Evolutionary conservation across 192 early-diverging fungal genomes (phyloP), one percentile per base, ranked within the genome.

Genomic region (Paraglomus brasilianum): DNA sequence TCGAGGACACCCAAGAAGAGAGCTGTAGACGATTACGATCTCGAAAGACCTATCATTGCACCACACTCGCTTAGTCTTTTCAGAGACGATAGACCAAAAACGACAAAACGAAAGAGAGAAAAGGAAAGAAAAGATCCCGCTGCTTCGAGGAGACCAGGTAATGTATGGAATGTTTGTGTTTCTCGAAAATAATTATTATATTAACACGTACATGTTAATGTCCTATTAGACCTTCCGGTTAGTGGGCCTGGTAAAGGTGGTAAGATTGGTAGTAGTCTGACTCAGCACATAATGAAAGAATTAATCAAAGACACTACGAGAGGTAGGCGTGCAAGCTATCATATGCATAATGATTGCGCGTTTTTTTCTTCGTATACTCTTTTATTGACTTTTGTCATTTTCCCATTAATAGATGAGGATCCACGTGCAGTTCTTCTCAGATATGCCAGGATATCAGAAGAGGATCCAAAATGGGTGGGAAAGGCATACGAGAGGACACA

Each of bases 351-450:
- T 42, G 0, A 22, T 3, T n/a, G n/a, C n/a, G n/a, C n/a, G n/a
- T n/a, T n/a, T 11, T 43, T 53, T 6, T 52, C 53, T 47, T 17
- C 21, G 5, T 2, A 43, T 70, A 0, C 11, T 41, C 47, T 44
- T 24, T 22, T 59, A 5, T 13, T 80, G 1, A 74, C 76, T 39
- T 42, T 17, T 38, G 72, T 71, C 11, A 77, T 77, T 50, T 82
- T 88, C n/a, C n/a, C n/a, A n/a, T n/a, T n/a, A n/a, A n/a, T n/a
- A 52, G 91, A 93, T 64, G 93, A 95, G 66, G 96, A 98, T 80
- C 96, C 96, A 10, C 80, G 96, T 52, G 95, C 91, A 55, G 96
- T 93, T 4, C 82, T 98, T 70, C 76, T 98, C 38, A 91, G 85
- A 66, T 94, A 93, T 80, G 95, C 96, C 0, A 79, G 85, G 4